Evolutionary conservation across 2,329 filamentous ascomycete genomes (phyloP), one percentile per base, ranked within the genome.

Genomic region (Ophiostoma sp.): DNA sequence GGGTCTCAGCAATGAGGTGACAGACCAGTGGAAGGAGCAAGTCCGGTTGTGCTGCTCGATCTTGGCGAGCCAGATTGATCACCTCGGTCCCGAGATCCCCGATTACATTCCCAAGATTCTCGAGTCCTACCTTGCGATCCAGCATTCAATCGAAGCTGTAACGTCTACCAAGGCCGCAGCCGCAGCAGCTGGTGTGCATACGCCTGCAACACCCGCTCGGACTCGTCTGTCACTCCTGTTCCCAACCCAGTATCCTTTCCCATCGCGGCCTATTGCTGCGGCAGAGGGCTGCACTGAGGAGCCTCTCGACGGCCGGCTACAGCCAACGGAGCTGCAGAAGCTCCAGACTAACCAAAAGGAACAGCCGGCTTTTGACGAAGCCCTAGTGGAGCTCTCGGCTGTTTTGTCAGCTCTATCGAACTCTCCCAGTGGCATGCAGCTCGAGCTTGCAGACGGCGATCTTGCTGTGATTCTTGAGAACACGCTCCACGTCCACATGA

Each of bases 1-100:
- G 95, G 94, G 94, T 12, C 86, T 87, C 71, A 86, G 84, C 0
- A 84, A 86, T 4, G 82, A 88, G 41, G 86, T 94, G 9, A 93
- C 87, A 2, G 89, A 93, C 47, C 91, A 96, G 75, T 98, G 93
- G 87, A 90, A 89, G 72, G 92, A 97, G 36, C 95, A 98, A 79
- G 91, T 98, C 18, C 90, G 95, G 16, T 81, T 99, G 16, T 97
- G 94, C 78, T 97, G 93, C 78, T 96, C 94, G 0, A 90, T 99
- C 45, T 83, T 99, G 47, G 92, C 94, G 8, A 93, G 91, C 71
- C 91, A 98, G 76, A 84, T 93, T 68, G 86, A 90, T 55, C 85
- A 91, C 72, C 84, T 96, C 8, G 89, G 89, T 8, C 84, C 92
- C 49, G 90, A 95, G 75, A 90, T 95, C 64, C 92, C 92, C 27